Percentiles rank a stretch among this genome's conserved stretches.
Evolutionary conservation across 148 eudicot genomes (phyloP).

Genomic region (Heliosperma pusillum): DNA sequence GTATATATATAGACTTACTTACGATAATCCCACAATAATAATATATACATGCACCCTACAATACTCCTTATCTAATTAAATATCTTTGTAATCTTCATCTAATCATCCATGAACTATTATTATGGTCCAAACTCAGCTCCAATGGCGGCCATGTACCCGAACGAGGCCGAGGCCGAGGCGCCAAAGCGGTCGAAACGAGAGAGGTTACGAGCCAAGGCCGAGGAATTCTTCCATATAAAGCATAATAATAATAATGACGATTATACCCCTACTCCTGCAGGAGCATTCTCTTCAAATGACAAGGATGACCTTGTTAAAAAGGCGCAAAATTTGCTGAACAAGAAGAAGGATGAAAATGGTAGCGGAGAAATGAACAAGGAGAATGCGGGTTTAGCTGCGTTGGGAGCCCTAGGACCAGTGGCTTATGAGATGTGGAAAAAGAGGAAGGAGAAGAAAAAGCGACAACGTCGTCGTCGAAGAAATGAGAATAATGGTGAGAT

Average conservation of each 20-base stretch:
- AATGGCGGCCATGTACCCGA: not conserved
- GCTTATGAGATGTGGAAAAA: constrained; percentile 6
- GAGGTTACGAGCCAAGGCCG: constrained; percentile 20
- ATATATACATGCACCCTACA: not conserved
- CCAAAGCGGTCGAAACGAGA: constrained; percentile 14
- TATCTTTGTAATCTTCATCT: not conserved
- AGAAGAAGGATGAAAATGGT: not conserved
- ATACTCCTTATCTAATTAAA: not conserved
- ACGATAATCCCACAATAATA: too few species aligned
- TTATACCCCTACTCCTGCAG: not conserved
- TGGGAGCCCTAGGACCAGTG: not conserved
- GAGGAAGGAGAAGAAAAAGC: not conserved
- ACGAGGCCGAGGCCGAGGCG: not conserved
- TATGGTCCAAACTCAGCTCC: not conserved
- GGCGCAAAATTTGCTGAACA: constrained; percentile 15
- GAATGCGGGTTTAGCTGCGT: not conserved
- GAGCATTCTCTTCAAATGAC: not conserved
- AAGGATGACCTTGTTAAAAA: constrained; percentile 14
- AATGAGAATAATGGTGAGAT: not conserved
- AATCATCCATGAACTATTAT: not conserved
- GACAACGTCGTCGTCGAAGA: not conserved
- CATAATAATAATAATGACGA: not conserved
- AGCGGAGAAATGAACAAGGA: not conserved
- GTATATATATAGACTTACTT: too few species aligned
- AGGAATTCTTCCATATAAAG: constrained; percentile 4